Percentiles rank a stretch among this genome's conserved stretches.
phyloP scores from a whole-genome alignment of 2,329 filamentous ascomycete genomes.

The Aspergillus bombycis region DNA sequence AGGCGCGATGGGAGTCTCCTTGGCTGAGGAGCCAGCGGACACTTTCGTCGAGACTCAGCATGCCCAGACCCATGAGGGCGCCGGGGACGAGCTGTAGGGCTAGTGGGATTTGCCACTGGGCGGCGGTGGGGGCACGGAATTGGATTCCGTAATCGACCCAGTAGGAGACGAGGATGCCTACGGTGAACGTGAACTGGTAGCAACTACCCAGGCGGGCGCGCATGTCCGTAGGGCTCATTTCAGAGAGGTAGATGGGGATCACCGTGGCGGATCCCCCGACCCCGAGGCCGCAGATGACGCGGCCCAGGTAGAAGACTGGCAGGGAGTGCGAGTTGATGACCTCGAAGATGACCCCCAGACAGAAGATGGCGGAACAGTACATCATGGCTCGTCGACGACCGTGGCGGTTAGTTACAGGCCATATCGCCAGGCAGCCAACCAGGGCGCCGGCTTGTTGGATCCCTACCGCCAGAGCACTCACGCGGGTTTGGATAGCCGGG shows the following conservation, averaged over 20 bases:
- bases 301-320: slow-evolving; percentile 49
- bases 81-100: slow-evolving; percentile 56
- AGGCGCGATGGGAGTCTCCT: slow-evolving; percentile 50
- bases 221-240: slow-evolving; percentile 52
- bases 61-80: slow-evolving; percentile 51
- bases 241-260: slow-evolving; percentile 49
- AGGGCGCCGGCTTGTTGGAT: slow-evolving; percentile 59
- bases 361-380: slow-evolving; percentile 51
- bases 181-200: slow-evolving; percentile 56
- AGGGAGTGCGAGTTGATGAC: slow-evolving; percentile 51
- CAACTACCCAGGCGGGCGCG: slow-evolving; percentile 54
- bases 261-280: slow-evolving; percentile 52
- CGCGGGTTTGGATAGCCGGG: slow-evolving; percentile 43
- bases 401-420: slow-evolving; percentile 51
- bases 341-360: slow-evolving; percentile 50
- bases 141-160: slow-evolving; percentile 56
- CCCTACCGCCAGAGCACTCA: slow-evolving; percentile 54
- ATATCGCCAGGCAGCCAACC: slow-evolving; percentile 54
- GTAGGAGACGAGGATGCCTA: slow-evolving; percentile 56
- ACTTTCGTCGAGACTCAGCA: slow-evolving; percentile 54
- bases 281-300: slow-evolving; percentile 53
- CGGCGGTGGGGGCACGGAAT: slow-evolving; percentile 29
- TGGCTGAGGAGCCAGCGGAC: slow-evolving; percentile 55
- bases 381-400: slow-evolving; percentile 53
- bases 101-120: slow-evolving; percentile 61